Base-by-base conservation (phyloP, 331 rosid genomes). In the Stylosanthes scabra region DNA sequence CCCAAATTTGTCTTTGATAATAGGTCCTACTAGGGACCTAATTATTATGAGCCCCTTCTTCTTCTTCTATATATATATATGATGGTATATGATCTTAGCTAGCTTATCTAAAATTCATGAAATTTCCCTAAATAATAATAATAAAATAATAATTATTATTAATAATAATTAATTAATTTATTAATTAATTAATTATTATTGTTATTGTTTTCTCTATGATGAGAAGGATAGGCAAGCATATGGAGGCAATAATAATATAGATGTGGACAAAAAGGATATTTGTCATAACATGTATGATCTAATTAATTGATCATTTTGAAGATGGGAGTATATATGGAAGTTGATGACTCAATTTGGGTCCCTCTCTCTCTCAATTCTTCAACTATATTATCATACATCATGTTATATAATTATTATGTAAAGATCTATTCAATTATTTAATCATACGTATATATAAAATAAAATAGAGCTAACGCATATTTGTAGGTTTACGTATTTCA, bases 261-360 rank as follows among this genome's bases (percentile, higher is more conserved):
- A 77, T 80, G 51, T n/a, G 72, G 90, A 88, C 93, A 90, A 85
- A 76, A 76, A 12, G 40, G 62, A 77, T 71, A 61, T 91, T 83
- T 87, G 89, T 85, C 95, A 71, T 54, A 45, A 45, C 74, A 25
- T 74, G 86, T 59, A 73, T 64, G 59, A 68, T 85, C 62, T 76
- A 68, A 70, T 72, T 83, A 76, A 83, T 78, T 74, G 50, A 84
- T 47, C 75, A 87, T 83, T 77, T 74, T 77, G 77, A 74, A 20
- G 64, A 25, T 50, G 74, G 44, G 74, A 25, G 62, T 64, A 76
- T 79, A 68, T 71, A 20, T 73, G 67, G 74, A 27, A 66, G 81
- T 76, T 3, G 70, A 81, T 82, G 86, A 86, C 83, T 62, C 74
- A 67, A 70, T 63, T 67, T 49, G 87, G 87, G 57, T 84, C 63